Percentiles rank a stretch among this genome's conserved stretches.
Conservation (phyloP, 2,329 filamentous ascomycete genomes). For the Didymella arachidicola region DNA sequence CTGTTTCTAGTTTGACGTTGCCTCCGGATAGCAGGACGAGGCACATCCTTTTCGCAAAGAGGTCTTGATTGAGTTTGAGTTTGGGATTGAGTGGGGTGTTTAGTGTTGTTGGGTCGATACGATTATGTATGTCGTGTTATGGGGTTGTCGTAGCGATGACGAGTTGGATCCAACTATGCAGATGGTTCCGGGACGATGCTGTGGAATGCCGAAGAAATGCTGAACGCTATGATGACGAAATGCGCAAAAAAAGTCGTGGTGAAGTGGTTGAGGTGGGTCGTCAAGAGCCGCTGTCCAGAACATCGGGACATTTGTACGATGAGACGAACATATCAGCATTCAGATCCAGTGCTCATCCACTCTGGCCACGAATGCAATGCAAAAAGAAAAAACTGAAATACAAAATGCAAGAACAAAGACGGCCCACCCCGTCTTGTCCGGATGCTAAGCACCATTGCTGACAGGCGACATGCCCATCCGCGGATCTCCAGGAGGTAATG, state of each 20-base stretch:
- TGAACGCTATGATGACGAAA: constrained; percentile 17
- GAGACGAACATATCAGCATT: neutral
- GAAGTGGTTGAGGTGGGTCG: neutral
- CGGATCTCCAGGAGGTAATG: constrained; percentile 36
- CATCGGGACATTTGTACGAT: neutral
- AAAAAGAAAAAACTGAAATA: constrained; percentile 39
- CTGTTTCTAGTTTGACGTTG: neutral
- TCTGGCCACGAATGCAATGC: constrained; percentile 37
- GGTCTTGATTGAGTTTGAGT: neutral
- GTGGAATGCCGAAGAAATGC: constrained; percentile 14
- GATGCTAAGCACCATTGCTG: constrained; percentile 44
- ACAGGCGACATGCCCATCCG: constrained; percentile 32
- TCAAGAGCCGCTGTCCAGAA: constrained; percentile 5
- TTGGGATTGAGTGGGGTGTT: constrained; percentile 20
- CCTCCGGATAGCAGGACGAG: constrained; percentile 4
- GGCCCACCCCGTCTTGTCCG: constrained; percentile 52
- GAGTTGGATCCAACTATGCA: constrained; percentile 8
- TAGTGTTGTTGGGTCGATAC: constrained; percentile 1
- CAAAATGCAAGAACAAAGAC: constrained; percentile 49
- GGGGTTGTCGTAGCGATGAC: constrained; percentile 1
- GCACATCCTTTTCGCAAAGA: constrained; percentile 2
- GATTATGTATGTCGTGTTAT: constrained; percentile 8
- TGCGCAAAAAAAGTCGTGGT: constrained; percentile 3
- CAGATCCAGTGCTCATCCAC: constrained; percentile 12
- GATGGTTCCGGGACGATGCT: constrained; percentile 16